These are phyloP conservation scores for Pestalotiopsis sp. DNA, from an alignment of 2,329 filamentous ascomycete genomes.

Conservation along the genomic window DNA sequence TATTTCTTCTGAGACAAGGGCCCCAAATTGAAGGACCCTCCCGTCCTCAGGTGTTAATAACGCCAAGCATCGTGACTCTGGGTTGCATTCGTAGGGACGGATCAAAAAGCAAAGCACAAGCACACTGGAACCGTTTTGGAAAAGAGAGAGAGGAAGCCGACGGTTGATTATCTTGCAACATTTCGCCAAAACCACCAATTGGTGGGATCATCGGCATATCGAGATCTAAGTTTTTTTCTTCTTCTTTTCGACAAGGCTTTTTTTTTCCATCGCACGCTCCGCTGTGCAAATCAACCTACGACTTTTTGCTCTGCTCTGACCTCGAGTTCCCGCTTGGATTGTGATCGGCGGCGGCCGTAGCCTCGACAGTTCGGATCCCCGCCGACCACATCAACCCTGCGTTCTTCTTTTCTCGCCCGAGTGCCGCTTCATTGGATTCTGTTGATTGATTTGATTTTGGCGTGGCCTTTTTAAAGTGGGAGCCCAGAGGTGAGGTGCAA, in stretches of 20 bases:
- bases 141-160: not conserved
- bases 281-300: not conserved
- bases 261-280: not conserved
- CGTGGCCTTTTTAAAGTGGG: not conserved
- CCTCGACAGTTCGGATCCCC: not conserved
- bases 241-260: not conserved
- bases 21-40: not conserved
- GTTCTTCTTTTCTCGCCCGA: not conserved
- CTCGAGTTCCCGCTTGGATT: not conserved
- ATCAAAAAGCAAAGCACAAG: not conserved
- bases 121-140: too few species aligned
- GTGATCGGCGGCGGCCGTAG: not conserved
- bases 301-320: not conserved
- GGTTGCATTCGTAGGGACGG: not conserved
- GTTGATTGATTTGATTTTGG: not conserved
- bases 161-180: not conserved
- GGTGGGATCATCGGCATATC: too few species aligned
- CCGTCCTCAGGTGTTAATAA: not conserved
- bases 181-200: too few species aligned
- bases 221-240: too few species aligned
- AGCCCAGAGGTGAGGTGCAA: too few species aligned
- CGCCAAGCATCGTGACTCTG: not conserved
- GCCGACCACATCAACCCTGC: not conserved
- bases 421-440: not conserved
- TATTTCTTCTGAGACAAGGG: not conserved